Evolutionary conservation across 495 filamentous ascomycete genomes (phyloP).

Genomic region (Xanthoparmelia taractica): DNA sequence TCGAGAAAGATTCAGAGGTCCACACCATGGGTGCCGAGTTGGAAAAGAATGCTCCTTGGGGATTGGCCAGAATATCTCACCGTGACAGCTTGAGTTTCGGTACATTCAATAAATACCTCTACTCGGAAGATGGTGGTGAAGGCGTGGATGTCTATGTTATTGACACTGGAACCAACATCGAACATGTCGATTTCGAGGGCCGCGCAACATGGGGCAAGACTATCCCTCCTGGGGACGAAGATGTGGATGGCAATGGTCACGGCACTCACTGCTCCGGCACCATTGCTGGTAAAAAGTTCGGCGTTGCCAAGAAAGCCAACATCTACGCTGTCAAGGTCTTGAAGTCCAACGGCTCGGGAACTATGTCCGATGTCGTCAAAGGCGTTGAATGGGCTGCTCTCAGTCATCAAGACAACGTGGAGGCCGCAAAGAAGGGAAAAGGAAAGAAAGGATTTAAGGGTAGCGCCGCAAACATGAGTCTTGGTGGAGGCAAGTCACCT

Average conservation of each 20-base stretch:
- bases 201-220: constrained; percentile 97
- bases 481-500: constrained; percentile 90
- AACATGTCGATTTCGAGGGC: constrained; percentile 95
- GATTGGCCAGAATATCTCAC: constrained; percentile 95
- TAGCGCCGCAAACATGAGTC: constrained; percentile 97
- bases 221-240: constrained; percentile 72
- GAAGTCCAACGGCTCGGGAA: constrained; percentile 91
- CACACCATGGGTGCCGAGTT: constrained; percentile 60
- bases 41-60: constrained; percentile 95
- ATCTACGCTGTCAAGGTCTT: constrained; percentile 97
- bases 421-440: constrained; percentile 71
- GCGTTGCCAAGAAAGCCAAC: constrained; percentile 98
- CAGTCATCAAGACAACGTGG: constrained; percentile 62
- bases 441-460: constrained; percentile 92
- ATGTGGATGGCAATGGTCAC: constrained; percentile 95
- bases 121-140: constrained; percentile 82
- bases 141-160: constrained; percentile 99
- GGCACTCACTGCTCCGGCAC: constrained; percentile 99
- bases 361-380: constrained; percentile 97
- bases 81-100: constrained; percentile 77
- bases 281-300: constrained; percentile 94
- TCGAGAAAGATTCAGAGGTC: constrained; percentile 90
- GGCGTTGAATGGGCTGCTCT: constrained; percentile 94
- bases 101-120: constrained; percentile 97
- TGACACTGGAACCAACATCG: constrained; percentile 89